A percentile compares a stretch with the other conserved stretches of the same genome.
Evolutionary conservation across 176 grass and related monocot genomes (phyloP).

Genomic region (Carex littledalei): DNA sequence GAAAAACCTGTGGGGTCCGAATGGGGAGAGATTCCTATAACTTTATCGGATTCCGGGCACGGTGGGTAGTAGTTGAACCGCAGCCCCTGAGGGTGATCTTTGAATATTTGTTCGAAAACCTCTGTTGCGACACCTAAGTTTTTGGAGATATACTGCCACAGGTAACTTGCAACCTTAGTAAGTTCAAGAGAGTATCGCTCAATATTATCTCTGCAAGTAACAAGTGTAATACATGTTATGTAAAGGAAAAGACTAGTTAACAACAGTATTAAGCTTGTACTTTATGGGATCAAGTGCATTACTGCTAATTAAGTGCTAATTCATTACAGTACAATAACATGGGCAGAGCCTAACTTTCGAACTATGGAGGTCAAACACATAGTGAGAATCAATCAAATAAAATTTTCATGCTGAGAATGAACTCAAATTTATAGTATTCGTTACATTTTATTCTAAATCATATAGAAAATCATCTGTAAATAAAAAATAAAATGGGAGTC

Average conservation of each 20-base stretch:
- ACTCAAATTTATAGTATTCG: too few species aligned
- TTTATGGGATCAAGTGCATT: neutral
- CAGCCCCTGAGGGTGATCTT: conserved; percentile 18
- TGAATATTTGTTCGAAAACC: conserved; percentile 31
- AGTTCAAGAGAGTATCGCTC: conserved; percentile 36
- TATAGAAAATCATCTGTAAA: too few species aligned
- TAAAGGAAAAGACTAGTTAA: neutral
- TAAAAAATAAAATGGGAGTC: too few species aligned
- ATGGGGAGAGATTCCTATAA: conserved; percentile 51
- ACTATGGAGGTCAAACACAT: too few species aligned
- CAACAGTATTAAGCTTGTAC: neutral
- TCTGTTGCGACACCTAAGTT: conserved; percentile 25
- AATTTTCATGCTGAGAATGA: too few species aligned
- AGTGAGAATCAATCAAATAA: too few species aligned
- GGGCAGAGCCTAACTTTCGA: too few species aligned
- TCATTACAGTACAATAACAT: too few species aligned
- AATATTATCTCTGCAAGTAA: conserved; percentile 29
- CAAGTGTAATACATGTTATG: neutral
- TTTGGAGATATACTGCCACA: conserved; percentile 24
- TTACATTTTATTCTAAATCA: too few species aligned
- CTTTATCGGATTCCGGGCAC: conserved; percentile 34
- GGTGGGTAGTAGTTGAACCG: conserved; percentile 63
- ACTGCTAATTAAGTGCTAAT: too few species aligned
- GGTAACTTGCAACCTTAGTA: conserved; percentile 13
- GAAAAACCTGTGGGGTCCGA: conserved; percentile 37